A percentile compares a stretch with the other conserved stretches of the same genome.
Evolutionary conservation across 345 rosid species (phyloP).

Genomic region (Fremontodendron californicum): DNA sequence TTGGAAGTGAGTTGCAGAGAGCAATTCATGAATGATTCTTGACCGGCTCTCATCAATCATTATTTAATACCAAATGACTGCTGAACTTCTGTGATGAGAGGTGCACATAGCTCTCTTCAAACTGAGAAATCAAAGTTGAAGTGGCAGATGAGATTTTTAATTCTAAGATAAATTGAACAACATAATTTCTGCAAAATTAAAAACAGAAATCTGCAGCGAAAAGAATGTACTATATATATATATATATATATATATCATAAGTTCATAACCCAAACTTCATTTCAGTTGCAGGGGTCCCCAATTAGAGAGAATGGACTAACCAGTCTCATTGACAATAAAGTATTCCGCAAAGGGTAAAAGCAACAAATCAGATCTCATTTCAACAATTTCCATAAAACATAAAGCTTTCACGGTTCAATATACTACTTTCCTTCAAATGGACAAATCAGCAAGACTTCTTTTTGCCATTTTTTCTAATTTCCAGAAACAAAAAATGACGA

Average conservation of each 20-base stretch:
- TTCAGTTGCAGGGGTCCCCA: no score
- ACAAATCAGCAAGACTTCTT: not conserved
- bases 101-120: constrained; percentile 46
- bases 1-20: constrained; percentile 36
- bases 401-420: not conserved
- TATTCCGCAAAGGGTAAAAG: not conserved
- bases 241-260: no score
- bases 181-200: constrained; percentile 43
- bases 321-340: not conserved
- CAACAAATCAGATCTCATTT: not conserved
- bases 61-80: constrained; percentile 41
- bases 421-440: no score
- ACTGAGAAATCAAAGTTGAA: constrained; percentile 29
- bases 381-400: not conserved
- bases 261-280: no score
- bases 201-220: not conserved
- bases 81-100: constrained; percentile 50
- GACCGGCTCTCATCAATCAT: constrained; percentile 29
- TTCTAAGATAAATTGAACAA: constrained; percentile 43
- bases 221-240: no score
- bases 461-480: no score
- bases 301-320: not conserved
- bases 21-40: constrained; percentile 37
- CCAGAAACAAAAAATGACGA: no score
- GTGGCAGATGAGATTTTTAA: constrained; percentile 29